phyloP scores from a whole-genome alignment of 1,284 basidiomycete species.

The Ceratobasidium sp. region DNA sequence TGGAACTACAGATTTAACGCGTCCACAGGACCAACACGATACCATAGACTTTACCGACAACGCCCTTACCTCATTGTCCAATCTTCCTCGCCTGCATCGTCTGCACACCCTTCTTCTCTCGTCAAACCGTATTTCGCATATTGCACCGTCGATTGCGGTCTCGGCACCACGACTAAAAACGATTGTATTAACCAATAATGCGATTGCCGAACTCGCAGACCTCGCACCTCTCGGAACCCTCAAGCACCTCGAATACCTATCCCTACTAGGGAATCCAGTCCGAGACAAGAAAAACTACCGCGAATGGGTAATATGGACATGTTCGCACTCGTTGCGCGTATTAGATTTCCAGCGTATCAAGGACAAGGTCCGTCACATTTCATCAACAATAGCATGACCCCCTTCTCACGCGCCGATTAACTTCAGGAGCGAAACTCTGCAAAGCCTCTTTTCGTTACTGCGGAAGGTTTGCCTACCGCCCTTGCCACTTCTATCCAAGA shows the following conservation, averaged over 20 bases:
- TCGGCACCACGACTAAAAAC: conserved; percentile 86
- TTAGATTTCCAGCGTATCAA: conserved; percentile 97
- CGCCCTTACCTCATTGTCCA: conserved; percentile 87
- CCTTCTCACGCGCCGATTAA: neutral
- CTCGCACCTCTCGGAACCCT: conserved; percentile 85
- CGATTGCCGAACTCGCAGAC: conserved; percentile 79
- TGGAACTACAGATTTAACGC: conserved; percentile 6
- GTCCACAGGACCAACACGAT: conserved; percentile 84
- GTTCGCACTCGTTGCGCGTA: conserved; percentile 82
- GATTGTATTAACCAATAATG: conserved; percentile 83
- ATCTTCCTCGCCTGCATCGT: conserved; percentile 84
- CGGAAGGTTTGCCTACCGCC: conserved; percentile 78
- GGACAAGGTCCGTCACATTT: conserved; percentile 78
- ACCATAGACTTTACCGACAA: conserved; percentile 97
- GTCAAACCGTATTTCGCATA: conserved; percentile 87
- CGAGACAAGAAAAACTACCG: conserved; percentile 95
- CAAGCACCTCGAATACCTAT: conserved; percentile 81
- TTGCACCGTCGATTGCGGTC: conserved; percentile 82
- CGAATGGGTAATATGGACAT: conserved; percentile 89
- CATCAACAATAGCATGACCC: neutral
- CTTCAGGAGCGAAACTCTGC: conserved; percentile 80
- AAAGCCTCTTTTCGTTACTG: conserved; percentile 78
- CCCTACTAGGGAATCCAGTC: conserved; percentile 91
- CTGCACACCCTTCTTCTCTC: conserved; percentile 82
- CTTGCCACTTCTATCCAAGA: conserved; percentile 76